Evolutionary conservation across 768 basidiomycete species (phyloP), one percentile per base, ranked within the genome.

Genomic region (Lyophyllum semitale): DNA sequence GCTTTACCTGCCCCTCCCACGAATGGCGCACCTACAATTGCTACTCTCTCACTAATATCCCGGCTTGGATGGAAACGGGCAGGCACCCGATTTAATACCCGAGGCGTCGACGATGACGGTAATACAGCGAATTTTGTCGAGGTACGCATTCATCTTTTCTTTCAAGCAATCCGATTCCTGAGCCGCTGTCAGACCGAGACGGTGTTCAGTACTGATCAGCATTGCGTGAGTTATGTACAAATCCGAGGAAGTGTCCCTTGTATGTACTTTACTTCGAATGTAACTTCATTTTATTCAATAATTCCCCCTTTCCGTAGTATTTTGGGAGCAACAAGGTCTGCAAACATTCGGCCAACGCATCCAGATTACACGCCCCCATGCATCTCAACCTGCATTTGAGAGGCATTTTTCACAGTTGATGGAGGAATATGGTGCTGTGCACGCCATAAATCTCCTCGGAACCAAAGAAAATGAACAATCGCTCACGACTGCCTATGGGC

Each of bases 261-360:
- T 96, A 78, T 66, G 93, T 84, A 51, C 55, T 63, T 61, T 58
- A 40, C 52, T 43, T 59, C 58, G 29, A 53, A 60, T 60, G 57
- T 49, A 49, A 55, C 48, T 48, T 20, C 38, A 54, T 44, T 15
- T 45, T 29, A 57, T 60, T 51, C 57, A 46, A 59, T 57, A 13
- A 42, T 63, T 60, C 41, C 49, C 53, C 20, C 53, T 42, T 32
- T 42, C 52, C 51, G 43, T 66, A 95, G 94, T 98, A 55, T 99
- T 99, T 69, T 99, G 97, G 97, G 96, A 98, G 69, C 96, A 99
- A 66, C 94, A 96, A 72, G 95, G 93, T 25, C 69, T 95, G 37
- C 93, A 95, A 66, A 95, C 96, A 0, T 95, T 99, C 66, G 92
- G 94, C 33, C 94, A 93, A 60, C 84, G 85, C 53, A 93, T 99